Base-by-base conservation (phyloP, 805 yeast genomes). In the Metschnikowia anglica region DNA sequence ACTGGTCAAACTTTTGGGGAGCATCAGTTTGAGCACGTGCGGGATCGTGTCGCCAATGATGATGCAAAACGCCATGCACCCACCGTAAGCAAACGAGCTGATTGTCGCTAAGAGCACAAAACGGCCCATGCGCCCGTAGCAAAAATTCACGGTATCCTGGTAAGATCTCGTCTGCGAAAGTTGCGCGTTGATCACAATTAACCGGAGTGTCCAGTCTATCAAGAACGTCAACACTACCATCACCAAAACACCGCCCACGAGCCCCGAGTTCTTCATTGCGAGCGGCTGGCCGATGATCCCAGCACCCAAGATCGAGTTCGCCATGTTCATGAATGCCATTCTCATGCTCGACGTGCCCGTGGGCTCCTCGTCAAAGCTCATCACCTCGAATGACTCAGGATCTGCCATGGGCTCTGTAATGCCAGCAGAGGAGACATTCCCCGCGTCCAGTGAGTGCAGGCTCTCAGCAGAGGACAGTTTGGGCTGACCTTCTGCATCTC, bases 291-390 rank as follows among this genome's bases (percentile, higher is more conserved):
- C 96, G 24, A 91, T 88, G 41, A 91, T 87, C 6, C 98, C 98
- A 0, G 98, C 97, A 0, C 98, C 98, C 5, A 91, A 72, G 47
- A 91, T 91, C 15, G 95, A 84, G 63, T 90, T 90, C 8, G 97
- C 95, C 96, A 90, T 89, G 63, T 91, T 91, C 95, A 90, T 86
- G 58, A 90, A 89, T 4, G 97, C 97, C 88, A 85, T 85, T 44
- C 76, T 77, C 74, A 90, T 73, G 47, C 52, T 59, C 10, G 74
- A 68, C 16, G 60, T 58, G 4, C 72, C 73, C 16, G 50, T 43
- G 5, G 37, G 28, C 15, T 9, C 23, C 28, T 23, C 43, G 23
- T n/a, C n/a, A n/a, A n/a, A n/a, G n/a, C n/a, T n/a, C n/a, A n/a
- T n/a, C n/a, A n/a, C n/a, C n/a, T n/a, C n/a, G n/a, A n/a, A n/a